These are phyloP conservation scores for Pythium coloratum DNA, from an alignment of 352 stramenopile genomes.

Conservation along the genomic window DNA sequence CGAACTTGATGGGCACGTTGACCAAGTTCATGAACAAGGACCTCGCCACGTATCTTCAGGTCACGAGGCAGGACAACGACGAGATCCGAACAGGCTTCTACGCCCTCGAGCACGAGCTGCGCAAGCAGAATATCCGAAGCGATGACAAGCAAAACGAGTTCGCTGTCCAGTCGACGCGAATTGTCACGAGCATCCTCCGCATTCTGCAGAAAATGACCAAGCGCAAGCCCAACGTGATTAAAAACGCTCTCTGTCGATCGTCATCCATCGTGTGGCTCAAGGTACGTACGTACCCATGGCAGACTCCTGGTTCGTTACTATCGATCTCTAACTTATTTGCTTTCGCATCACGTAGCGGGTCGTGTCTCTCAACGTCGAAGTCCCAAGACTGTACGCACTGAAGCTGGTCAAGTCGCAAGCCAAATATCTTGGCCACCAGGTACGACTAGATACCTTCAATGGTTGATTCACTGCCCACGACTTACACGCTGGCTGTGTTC, in stretches of 20 bases:
- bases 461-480: too few relatives aligned
- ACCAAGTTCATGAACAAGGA: conserved; percentile 91
- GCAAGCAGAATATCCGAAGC: conserved; percentile 57
- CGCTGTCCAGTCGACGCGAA: conserved; percentile 61
- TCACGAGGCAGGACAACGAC: conserved; percentile 54
- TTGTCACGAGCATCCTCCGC: conserved; percentile 73
- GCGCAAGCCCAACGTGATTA: conserved; percentile 84
- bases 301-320: too few relatives aligned
- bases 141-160: conserved; percentile 77
- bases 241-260: conserved; percentile 69
- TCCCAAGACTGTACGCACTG: conserved; percentile 70
- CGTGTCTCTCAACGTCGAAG: conserved; percentile 61
- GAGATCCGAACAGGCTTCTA: conserved; percentile 57
- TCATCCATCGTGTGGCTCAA: conserved; percentile 84
- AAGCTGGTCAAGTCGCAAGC: conserved; percentile 87
- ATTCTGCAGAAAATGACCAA: conserved; percentile 86
- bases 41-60: conserved; percentile 74
- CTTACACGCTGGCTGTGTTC: neutral
- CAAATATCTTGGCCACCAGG: conserved; percentile 79
- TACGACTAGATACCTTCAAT: conserved; percentile 18
- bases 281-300: conserved; percentile 25
- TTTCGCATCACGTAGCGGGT: conserved; percentile 42
- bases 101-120: conserved; percentile 56
- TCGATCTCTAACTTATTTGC: conserved; percentile 5
- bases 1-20: conserved; percentile 63